phyloP scores from a whole-genome alignment of 2,329 filamentous ascomycete species.

The Ascochyta rabiei region DNA sequence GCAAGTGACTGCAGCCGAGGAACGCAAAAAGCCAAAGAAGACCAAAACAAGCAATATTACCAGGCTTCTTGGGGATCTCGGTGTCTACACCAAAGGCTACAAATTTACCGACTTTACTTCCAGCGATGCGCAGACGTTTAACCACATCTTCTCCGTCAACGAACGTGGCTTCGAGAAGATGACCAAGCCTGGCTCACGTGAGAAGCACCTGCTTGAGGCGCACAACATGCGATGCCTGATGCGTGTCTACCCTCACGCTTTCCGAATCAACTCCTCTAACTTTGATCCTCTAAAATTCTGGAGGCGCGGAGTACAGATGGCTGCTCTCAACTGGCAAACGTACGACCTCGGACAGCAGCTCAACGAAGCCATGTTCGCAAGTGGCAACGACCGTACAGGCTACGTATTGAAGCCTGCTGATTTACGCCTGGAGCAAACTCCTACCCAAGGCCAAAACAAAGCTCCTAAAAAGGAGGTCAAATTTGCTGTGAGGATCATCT shows the following conservation, averaged over 20 bases:
- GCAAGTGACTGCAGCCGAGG: slow-evolving; percentile 61
- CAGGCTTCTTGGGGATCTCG: slow-evolving; percentile 80
- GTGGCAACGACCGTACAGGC: slow-evolving; percentile 81
- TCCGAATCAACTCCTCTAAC: slow-evolving; percentile 85
- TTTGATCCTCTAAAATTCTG: slow-evolving; percentile 94
- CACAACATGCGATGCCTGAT: slow-evolving; percentile 89
- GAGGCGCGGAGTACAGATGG: slow-evolving; percentile 97
- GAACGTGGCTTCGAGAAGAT: slow-evolving; percentile 86
- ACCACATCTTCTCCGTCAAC: slow-evolving; percentile 95
- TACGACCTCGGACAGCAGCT: slow-evolving; percentile 95
- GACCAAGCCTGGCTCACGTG: slow-evolving; percentile 74
- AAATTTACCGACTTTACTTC: slow-evolving; percentile 84
- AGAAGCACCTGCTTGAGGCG: slow-evolving; percentile 78
- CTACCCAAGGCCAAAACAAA: slow-evolving; percentile 62
- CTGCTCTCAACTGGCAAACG: slow-evolving; percentile 96
- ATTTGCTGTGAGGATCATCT: slow-evolving; percentile 88
- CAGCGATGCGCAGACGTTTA: slow-evolving; percentile 81
- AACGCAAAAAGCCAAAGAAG: slow-evolving; percentile 66
- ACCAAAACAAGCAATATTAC: slow-evolving; percentile 80
- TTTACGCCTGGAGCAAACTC: slow-evolving; percentile 61
- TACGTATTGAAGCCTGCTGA: slow-evolving; percentile 93
- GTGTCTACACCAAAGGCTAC: slow-evolving; percentile 76
- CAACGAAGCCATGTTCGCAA: slow-evolving; percentile 97
- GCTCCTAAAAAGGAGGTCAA: slow-evolving; percentile 80
- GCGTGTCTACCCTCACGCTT: slow-evolving; percentile 88